These are phyloP conservation scores for Aspergillus fumigatus DNA, from an alignment of 2,329 filamentous ascomycete genomes.

Conservation along the genomic window DNA sequence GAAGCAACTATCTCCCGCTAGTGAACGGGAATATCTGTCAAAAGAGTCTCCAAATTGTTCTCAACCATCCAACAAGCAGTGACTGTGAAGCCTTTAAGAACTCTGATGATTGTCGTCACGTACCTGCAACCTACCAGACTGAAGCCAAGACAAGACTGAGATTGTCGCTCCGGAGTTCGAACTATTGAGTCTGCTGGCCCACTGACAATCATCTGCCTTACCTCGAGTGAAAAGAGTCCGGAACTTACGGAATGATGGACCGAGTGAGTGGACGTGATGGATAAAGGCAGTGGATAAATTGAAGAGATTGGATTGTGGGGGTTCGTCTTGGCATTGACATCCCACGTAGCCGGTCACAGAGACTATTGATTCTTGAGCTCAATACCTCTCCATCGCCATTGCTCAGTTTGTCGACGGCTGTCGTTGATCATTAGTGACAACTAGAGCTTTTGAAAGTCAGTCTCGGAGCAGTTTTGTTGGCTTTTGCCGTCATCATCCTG, in stretches of 20 bases:
- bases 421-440: background rate
- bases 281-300: background rate
- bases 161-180: background rate
- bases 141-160: background rate
- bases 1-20: background rate
- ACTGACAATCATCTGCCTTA: background rate
- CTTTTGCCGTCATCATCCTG: background rate
- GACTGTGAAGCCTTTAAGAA: background rate
- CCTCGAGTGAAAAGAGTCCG: background rate
- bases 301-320: background rate
- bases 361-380: background rate
- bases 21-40: background rate
- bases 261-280: background rate
- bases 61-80: background rate
- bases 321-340: background rate
- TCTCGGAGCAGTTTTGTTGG: background rate
- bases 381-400: background rate
- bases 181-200: background rate
- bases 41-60: background rate
- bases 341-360: background rate
- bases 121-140: background rate
- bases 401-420: background rate
- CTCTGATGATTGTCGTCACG: background rate
- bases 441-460: background rate
- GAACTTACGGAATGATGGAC: background rate